phyloP scores from a whole-genome alignment of 2,329 filamentous ascomycete species.

The Trichoderma lentiforme region DNA sequence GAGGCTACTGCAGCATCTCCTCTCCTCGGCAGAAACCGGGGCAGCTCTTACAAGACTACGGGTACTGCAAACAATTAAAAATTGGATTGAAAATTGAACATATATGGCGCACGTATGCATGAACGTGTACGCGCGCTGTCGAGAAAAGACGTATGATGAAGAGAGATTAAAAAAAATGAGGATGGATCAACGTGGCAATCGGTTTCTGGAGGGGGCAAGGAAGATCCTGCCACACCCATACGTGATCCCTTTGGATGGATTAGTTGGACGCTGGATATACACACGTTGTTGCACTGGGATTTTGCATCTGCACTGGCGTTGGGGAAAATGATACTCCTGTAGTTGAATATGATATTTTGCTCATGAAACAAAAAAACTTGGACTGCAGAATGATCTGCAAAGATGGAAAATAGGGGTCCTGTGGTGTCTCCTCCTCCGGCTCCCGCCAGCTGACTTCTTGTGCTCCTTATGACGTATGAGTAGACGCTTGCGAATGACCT shows the following conservation, averaged over 20 bases:
- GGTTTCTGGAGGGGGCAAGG: not conserved
- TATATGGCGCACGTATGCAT: not conserved
- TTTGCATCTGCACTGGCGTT: not conserved
- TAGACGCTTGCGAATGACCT: not conserved
- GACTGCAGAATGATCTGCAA: not conserved
- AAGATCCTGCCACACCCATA: not conserved
- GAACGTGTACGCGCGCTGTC: not conserved
- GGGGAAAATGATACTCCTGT: not conserved
- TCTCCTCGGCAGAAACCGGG: slow-evolving; percentile 19
- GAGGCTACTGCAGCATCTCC: slow-evolving; percentile 20
- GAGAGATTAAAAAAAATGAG: not conserved
- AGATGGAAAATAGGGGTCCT: not conserved
- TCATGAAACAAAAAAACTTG: not conserved
- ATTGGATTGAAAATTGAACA: no score
- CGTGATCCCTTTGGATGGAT: not conserved
- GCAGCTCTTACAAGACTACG: not conserved
- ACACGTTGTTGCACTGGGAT: not conserved
- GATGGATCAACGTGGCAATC: slow-evolving; percentile 4
- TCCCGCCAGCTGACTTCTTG: not conserved
- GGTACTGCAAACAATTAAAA: slow-evolving; percentile 4
- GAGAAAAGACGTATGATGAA: not conserved
- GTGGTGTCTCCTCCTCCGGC: not conserved
- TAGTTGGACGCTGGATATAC: not conserved
- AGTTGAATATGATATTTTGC: not conserved
- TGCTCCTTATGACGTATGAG: slow-evolving; percentile 1